phyloP scores from a whole-genome alignment of 371 early-diverging fungal species.

The Mucor irregularis region DNA sequence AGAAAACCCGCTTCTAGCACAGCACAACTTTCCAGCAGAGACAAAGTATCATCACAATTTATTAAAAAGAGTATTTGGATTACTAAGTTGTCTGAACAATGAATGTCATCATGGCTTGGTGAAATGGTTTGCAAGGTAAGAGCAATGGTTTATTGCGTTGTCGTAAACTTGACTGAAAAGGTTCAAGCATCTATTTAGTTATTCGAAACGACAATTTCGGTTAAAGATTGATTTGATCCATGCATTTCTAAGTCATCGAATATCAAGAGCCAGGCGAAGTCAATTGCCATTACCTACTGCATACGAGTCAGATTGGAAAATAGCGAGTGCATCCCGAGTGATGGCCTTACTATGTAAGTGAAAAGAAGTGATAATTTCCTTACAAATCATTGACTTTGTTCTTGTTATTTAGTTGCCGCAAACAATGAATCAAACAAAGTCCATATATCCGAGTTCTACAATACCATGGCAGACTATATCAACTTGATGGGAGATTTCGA shows the following conservation, averaged over 20 bases:
- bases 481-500: conserved; percentile 81
- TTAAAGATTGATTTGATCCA: conserved; percentile 79
- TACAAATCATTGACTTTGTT: neutral
- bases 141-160: neutral
- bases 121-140: conserved; percentile 75
- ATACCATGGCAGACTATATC: conserved; percentile 80
- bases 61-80: conserved; percentile 70
- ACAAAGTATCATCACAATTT: conserved; percentile 73
- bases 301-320: conserved; percentile 83
- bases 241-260: conserved; percentile 78
- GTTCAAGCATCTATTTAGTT: conserved; percentile 35
- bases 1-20: conserved; percentile 77
- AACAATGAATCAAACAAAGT: conserved; percentile 62
- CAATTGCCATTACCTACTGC: conserved; percentile 36
- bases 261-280: conserved; percentile 58
- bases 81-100: conserved; percentile 72
- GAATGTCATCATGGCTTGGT: conserved; percentile 78
- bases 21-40: conserved; percentile 67
- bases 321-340: conserved; percentile 81
- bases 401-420: conserved; percentile 58
- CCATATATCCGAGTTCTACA: conserved; percentile 79
- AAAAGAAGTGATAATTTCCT: too few species aligned
- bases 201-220: conserved; percentile 63
- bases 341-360: conserved; percentile 86
- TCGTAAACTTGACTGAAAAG: neutral